Evolutionary conservation across 805 yeast genomes (phyloP).

Genomic region (Metschnikowia colocasiae): DNA sequence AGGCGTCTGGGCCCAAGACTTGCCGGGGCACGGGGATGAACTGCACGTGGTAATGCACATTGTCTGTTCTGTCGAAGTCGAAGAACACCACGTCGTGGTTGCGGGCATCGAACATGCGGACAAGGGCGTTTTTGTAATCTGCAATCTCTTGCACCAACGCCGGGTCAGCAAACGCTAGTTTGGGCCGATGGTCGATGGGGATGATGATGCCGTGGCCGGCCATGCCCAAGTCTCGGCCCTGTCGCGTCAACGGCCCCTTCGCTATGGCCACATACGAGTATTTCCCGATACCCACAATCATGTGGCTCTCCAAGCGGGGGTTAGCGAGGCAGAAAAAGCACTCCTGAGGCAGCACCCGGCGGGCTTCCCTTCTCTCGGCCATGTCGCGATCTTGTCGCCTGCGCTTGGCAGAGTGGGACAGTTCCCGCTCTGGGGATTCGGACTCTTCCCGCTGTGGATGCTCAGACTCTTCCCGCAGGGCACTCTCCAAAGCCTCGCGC

Average conservation of each 20-base stretch:
- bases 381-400: constrained; percentile 6
- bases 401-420: constrained; percentile 3
- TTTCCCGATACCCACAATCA: constrained; percentile 73
- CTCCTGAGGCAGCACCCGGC: constrained; percentile 49
- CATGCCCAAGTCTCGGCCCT: constrained; percentile 46
- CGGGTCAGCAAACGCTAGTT: constrained; percentile 10
- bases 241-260: constrained; percentile 75
- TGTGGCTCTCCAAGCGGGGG: constrained; percentile 71
- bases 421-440: too few relatives aligned
- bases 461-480: too few relatives aligned
- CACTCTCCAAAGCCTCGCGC: too few relatives aligned
- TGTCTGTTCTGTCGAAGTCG: constrained; percentile 60
- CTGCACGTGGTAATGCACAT: constrained; percentile 76
- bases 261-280: constrained; percentile 70
- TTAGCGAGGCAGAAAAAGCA: constrained; percentile 86
- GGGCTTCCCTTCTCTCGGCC: not conserved
- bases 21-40: constrained; percentile 61
- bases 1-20: constrained; percentile 23
- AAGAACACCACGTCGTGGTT: constrained; percentile 56
- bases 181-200: constrained; percentile 70
- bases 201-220: constrained; percentile 81
- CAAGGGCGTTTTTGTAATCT: constrained; percentile 54
- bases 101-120: constrained; percentile 41
- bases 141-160: constrained; percentile 8
- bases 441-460: too few relatives aligned